These are phyloP conservation scores for Malus hybrid DNA, from an alignment of 331 rosid genomes.

Conservation along the genomic window DNA sequence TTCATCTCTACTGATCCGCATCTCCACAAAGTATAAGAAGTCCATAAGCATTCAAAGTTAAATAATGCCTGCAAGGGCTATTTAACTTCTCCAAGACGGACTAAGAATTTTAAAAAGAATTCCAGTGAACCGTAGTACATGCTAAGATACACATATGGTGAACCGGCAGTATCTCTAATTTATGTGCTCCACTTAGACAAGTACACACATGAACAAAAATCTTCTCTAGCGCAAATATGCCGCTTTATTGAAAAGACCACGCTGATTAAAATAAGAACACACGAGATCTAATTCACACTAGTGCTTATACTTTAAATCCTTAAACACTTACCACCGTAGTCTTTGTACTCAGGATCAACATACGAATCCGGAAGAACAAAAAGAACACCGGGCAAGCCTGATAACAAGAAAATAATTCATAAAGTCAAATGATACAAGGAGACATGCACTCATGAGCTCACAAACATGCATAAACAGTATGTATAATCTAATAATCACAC, in stretches of 20 bases:
- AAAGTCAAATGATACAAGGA: no score
- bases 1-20: conserved; percentile 46
- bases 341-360: conserved; percentile 84
- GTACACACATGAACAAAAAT: no score
- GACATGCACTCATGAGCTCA: no score
- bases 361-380: conserved; percentile 92
- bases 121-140: background rate
- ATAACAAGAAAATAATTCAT: background rate
- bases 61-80: conserved; percentile 6
- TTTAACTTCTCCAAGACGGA: conserved; percentile 42
- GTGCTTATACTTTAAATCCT: background rate
- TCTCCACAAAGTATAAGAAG: conserved; percentile 18
- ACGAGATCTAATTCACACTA: background rate
- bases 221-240: no score
- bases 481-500: background rate
- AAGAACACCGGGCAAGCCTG: conserved; percentile 79
- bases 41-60: conserved; percentile 38
- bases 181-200: no score
- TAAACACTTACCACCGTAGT: conserved; percentile 71
- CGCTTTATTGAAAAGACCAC: no score
- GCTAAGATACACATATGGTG: no score
- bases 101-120: background rate
- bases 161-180: no score
- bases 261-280: background rate
- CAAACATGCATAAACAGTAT: background rate